Percentiles rank a stretch among this genome's conserved stretches.
Evolutionary conservation across 225 moss, liverwort and hornwort species (phyloP).

Genomic region (Antitrichia curtipendula): DNA sequence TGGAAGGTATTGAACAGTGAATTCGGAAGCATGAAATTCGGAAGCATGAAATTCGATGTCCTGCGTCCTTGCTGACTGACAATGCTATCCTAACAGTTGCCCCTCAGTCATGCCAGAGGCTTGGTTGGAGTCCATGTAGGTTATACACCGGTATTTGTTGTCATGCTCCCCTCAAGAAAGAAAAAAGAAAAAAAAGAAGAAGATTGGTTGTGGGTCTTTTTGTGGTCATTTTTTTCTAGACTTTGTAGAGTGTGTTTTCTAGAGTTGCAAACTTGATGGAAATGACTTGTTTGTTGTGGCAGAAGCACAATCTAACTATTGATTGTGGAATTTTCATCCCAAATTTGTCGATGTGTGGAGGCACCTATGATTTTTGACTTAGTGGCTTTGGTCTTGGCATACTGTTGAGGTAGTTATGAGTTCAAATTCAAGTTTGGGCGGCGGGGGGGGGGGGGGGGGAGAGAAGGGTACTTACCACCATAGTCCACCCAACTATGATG

Average conservation of each 20-base stretch:
- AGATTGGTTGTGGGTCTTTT: neutral
- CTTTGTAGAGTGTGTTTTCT: neutral
- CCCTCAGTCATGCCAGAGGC: neutral
- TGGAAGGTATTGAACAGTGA: neutral
- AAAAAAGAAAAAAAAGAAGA: neutral
- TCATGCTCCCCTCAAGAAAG: accelerated
- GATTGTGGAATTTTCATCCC: neutral
- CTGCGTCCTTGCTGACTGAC: too few relatives aligned
- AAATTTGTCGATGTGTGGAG: neutral
- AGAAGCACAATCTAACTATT: neutral
- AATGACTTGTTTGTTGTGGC: too few relatives aligned
- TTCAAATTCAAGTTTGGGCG: neutral
- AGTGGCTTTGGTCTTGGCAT: neutral
- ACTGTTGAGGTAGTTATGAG: neutral
- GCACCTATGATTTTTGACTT: neutral
- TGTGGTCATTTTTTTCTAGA: neutral
- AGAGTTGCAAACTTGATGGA: neutral
- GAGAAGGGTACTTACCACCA: too few relatives aligned
- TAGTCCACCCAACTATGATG: too few relatives aligned
- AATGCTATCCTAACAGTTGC: neutral
- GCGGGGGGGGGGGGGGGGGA: too few relatives aligned
- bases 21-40: too few relatives aligned
- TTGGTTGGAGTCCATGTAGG: neutral
- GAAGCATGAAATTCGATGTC: too few relatives aligned
- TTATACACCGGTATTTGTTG: neutral